Evolutionary conservation across 1,139 yeast genomes (phyloP), one percentile per base, ranked within the genome.

Genomic region (Sporopachydermia cereana): DNA sequence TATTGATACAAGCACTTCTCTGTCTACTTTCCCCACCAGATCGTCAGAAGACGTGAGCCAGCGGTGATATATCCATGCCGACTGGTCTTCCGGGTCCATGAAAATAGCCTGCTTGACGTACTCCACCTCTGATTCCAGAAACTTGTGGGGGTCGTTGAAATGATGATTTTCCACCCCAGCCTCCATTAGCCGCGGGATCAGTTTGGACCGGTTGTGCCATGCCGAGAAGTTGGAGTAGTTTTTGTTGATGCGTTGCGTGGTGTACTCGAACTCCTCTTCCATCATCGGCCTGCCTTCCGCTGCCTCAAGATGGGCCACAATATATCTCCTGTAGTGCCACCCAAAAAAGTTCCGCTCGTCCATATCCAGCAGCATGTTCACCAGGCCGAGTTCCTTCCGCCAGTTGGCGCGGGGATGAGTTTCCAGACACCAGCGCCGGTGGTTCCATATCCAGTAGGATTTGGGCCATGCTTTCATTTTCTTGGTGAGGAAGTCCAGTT

Each of bases 391-490:
- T 57, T 91, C 98, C 43, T 61, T 63, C 14, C 68, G 59, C 94
- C 95, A 88, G 47, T 81, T 66, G 3, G 75, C 71, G 1, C 58
- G 55, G 3, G 81, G 77, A 43, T 77, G 66, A 48, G 70, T 67
- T 46, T 72, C 69, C 39, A 91, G 63, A 45, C 85, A 74, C 98
- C 98, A 91, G 20, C 75, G 65, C 27, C 99, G 71, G 60, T 91
- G 97, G 56, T 82, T 84, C 96, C 97, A 91, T 18, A 91, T 80
- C 96, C 97, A 89, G 59, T 91, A 91, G 34, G 89, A 84, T 59
- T 91, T 91, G 2, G 99, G 98, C 52, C 64, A 80, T 48, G 71
- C 62, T 48, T 74, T 75, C 54, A 91, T 64, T 52, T 78, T 72
- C 1, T 63, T 61, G 66, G 82, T 69, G 1, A 79, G 70, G 55